These are phyloP conservation scores for Oryza meyeriana DNA, from an alignment of 176 grass and related monocot species.

Conservation along the genomic window DNA sequence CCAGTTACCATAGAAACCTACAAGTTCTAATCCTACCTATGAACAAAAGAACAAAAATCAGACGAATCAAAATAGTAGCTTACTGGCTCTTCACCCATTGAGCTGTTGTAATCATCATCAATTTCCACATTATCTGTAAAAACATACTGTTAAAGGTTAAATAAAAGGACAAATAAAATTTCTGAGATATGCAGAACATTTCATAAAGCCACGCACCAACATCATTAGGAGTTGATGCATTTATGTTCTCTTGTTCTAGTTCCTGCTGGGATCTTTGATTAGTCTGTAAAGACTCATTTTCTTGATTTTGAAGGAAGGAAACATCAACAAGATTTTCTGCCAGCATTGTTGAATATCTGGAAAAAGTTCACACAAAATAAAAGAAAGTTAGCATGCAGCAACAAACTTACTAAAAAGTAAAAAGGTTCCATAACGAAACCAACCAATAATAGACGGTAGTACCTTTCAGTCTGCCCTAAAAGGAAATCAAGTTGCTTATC, in stretches of 20 bases:
- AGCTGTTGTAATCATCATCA: conserved; percentile 71
- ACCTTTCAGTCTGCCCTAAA: conserved; percentile 98
- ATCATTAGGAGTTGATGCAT: conserved; percentile 38
- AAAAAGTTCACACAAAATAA: conserved; percentile 28
- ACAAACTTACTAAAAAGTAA: conserved; percentile 1
- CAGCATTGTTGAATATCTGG: conserved; percentile 97
- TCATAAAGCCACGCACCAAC: conserved; percentile 30
- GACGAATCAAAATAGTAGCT: conserved; percentile 31
- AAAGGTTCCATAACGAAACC: neutral
- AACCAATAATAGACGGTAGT: conserved; percentile 14
- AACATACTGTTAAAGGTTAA: conserved; percentile 28
- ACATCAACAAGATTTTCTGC: conserved; percentile 92
- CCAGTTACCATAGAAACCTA: neutral
- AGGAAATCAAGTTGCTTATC: conserved; percentile 99
- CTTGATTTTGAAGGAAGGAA: conserved; percentile 47
- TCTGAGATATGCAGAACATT: conserved; percentile 15
- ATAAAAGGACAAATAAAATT: neutral
- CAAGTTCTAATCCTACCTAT: neutral
- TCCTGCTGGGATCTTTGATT: conserved; percentile 48
- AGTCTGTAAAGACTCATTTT: conserved; percentile 26
- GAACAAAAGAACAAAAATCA: neutral
- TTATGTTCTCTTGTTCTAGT: conserved; percentile 34
- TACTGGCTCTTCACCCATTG: conserved; percentile 74
- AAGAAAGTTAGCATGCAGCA: conserved; percentile 6
- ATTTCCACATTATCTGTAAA: conserved; percentile 54